Evolutionary conservation across 2,329 filamentous ascomycete species (phyloP).

Genomic region (Hymenoscyphus infarciens): DNA sequence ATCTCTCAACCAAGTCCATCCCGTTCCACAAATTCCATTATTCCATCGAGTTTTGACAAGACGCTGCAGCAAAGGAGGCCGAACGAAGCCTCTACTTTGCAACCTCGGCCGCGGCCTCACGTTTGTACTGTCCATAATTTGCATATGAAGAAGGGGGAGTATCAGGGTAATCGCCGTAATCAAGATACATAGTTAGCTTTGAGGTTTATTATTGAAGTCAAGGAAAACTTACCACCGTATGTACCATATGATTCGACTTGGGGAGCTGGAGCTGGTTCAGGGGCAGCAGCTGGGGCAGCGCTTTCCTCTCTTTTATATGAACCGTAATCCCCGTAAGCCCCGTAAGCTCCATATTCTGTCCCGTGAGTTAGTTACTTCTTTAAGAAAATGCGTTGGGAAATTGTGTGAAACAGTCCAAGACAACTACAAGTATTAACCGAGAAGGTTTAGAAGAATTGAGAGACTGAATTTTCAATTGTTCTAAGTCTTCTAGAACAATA

Average conservation of each 20-base stretch:
- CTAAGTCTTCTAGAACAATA: background rate
- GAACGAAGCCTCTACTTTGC: too few relatives aligned
- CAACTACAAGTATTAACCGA: too few relatives aligned
- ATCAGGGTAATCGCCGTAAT: background rate
- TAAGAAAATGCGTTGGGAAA: too few relatives aligned
- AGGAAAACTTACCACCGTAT: conserved; percentile 12
- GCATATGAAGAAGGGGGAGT: too few relatives aligned
- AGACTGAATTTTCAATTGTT: too few relatives aligned
- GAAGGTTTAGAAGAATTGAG: too few relatives aligned
- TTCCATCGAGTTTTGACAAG: too few relatives aligned
- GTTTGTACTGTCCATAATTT: too few relatives aligned
- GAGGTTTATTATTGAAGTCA: background rate
- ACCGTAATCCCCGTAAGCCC: background rate
- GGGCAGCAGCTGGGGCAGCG: conserved; percentile 18
- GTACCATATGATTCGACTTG: conserved; percentile 9
- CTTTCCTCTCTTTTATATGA: background rate
- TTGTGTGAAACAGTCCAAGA: background rate
- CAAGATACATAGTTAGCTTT: background rate
- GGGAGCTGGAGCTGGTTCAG: conserved; percentile 9
- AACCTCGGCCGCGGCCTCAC: too few relatives aligned
- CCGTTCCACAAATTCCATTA: too few relatives aligned
- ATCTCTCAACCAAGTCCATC: too few relatives aligned
- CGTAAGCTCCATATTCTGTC: conserved; percentile 1
- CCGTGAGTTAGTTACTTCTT: background rate
- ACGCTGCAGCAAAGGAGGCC: too few relatives aligned